Conservation (phyloP, 1,284 basidiomycete species). For the Singerocomus rubriflavus region DNA sequence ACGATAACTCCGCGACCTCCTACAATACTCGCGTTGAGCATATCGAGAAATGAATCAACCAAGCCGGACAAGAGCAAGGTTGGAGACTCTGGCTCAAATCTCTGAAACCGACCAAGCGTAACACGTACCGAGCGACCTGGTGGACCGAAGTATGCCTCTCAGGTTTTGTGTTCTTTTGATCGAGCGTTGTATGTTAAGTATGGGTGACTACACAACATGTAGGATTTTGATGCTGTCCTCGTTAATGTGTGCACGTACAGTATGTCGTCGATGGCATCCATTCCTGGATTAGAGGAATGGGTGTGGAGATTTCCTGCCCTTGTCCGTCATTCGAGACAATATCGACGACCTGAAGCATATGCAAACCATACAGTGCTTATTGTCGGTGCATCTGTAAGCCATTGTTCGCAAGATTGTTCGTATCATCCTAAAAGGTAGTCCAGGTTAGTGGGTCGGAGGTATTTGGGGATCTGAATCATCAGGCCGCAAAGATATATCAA, state of each 20-base stretch:
- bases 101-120: slow-evolving; percentile 28
- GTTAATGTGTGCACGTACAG: slow-evolving; percentile 7
- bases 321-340: slow-evolving; percentile 44
- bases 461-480: slow-evolving; percentile 8
- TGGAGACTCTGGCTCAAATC: slow-evolving; percentile 39
- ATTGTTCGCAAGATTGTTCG: background rate
- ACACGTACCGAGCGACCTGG: slow-evolving; percentile 26
- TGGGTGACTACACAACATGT: background rate
- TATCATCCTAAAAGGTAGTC: background rate
- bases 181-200: background rate
- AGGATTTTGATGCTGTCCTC: slow-evolving; percentile 13
- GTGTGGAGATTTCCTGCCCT: slow-evolving; percentile 33
- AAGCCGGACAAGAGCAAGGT: slow-evolving; percentile 29
- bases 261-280: slow-evolving; percentile 5
- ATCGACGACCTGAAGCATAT: slow-evolving; percentile 40
- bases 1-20: slow-evolving; percentile 36
- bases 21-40: slow-evolving; percentile 50
- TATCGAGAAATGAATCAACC: slow-evolving; percentile 37
- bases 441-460: slow-evolving; percentile 10
- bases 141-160: slow-evolving; percentile 11
- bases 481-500: background rate
- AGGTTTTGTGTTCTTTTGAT: background rate
- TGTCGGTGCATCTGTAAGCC: slow-evolving; percentile 36
- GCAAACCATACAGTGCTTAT: slow-evolving; percentile 42
- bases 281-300: slow-evolving; percentile 29